Percentiles rank a stretch among this genome's conserved stretches.
These are phyloP conservation scores for Candida palmyrensis DNA, from an alignment of 805 yeast genomes.

Conservation along the genomic window DNA sequence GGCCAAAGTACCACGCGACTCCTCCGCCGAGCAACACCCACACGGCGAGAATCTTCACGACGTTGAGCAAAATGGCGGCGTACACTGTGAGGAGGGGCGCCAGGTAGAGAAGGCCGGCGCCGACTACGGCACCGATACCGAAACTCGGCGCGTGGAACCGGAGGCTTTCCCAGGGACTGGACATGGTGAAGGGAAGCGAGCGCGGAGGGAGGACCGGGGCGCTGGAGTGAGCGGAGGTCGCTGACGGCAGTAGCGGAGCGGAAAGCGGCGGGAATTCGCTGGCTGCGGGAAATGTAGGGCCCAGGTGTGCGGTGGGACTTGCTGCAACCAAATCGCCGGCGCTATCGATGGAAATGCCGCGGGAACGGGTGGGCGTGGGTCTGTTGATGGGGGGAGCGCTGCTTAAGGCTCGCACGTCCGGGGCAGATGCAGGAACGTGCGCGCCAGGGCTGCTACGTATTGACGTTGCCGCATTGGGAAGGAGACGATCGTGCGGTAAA, in stretches of 20 bases:
- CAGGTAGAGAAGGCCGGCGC: constrained; percentile 16
- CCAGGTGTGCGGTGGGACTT: not conserved
- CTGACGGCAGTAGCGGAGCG: too few relatives aligned
- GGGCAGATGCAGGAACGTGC: too few relatives aligned
- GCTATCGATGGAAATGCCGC: not conserved
- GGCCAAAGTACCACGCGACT: constrained; percentile 26
- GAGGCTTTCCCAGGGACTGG: not conserved
- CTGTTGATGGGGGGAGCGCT: not conserved
- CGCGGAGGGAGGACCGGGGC: not conserved
- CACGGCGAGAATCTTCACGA: constrained; percentile 18
- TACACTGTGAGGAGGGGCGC: constrained; percentile 18
- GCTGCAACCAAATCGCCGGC: too few relatives aligned
- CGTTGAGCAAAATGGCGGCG: constrained; percentile 12
- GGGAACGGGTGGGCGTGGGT: not conserved
- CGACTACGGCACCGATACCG: constrained; percentile 19
- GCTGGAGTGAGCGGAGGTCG: not conserved
- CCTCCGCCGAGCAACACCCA: constrained; percentile 21
- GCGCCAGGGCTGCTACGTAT: not conserved
- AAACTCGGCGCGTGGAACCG: constrained; percentile 24
- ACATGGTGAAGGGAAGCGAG: not conserved
- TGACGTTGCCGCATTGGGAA: not conserved
- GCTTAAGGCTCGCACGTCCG: too few relatives aligned
- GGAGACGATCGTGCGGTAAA: too few relatives aligned
- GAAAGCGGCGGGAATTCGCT: too few relatives aligned
- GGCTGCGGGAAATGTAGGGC: too few relatives aligned